Evolutionary conservation across 148 eudicot genomes (phyloP), one percentile per base, ranked within the genome.

Genomic region (Diospyros lotus): DNA sequence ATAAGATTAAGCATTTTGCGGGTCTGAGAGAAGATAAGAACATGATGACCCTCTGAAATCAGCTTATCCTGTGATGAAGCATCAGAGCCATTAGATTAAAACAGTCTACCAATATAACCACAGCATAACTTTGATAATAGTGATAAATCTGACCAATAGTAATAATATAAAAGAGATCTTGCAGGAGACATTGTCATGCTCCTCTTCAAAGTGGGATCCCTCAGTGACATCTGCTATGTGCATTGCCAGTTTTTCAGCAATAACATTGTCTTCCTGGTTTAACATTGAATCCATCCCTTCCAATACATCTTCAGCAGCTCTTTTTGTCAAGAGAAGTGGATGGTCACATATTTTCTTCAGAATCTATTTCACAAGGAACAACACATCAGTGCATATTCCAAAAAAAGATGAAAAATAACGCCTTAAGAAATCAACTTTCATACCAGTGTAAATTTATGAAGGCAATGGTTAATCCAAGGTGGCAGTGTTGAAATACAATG

Each of bases 281-380:
- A 84, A 80, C 77, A 84, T 82, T 38, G 91, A 85, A 76, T 95
- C 99, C 98, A 95, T 89, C 81, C 97, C 99, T 84, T 95, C 99
- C 64, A 95, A 74, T 59, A 95, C 83, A 82, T 95, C 99, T 80
- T 90, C 94, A 76, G 99, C 99, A 39, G 99, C 99, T 87, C 97
- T 87, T 82, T 95, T 95, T 68, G 99, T 95, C 75, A 92, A 76
- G 56, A 95, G 94, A 66, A 85, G 89, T 46, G 99, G 99, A 85
- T 95, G 99, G 75, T 95, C 99, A 79, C 99, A 95, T 81, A 95
- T 95, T 86, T 95, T 95, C 71, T 95, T 95, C 86, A 95, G 75
- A 70, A 95, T 93, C 99, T 95, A 87, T 14, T 13, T 65, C 58
- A 66, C 51, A 51, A 58, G n/a, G 72, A 41, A 28, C 50, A 2